Conservation (phyloP, 768 basidiomycete species). For the Tubosaeta brunneosetosa region DNA sequence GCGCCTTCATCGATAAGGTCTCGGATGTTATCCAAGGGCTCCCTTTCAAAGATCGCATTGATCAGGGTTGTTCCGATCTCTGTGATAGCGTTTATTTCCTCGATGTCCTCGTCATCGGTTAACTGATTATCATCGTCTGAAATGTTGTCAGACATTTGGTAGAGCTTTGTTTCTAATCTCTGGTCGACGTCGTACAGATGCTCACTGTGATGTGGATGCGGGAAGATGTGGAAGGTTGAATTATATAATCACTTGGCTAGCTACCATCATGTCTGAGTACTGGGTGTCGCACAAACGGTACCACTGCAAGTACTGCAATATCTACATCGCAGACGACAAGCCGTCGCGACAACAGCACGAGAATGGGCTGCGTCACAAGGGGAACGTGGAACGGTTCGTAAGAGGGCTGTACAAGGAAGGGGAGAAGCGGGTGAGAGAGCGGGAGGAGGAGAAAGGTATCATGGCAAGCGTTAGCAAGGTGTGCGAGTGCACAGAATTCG, state of each 20-base stretch:
- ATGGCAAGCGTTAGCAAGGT: conserved; percentile 85
- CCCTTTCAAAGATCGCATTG: conserved; percentile 47
- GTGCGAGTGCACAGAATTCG: background rate
- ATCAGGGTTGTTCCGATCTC: conserved; percentile 58
- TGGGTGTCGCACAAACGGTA: conserved; percentile 93
- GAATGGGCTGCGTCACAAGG: conserved; percentile 89
- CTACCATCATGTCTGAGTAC: conserved; percentile 70
- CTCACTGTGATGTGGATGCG: background rate
- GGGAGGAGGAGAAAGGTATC: conserved; percentile 81
- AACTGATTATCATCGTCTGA: conserved; percentile 13
- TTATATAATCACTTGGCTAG: conserved; percentile 19
- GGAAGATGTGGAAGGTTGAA: background rate
- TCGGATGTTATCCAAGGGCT: conserved; percentile 42
- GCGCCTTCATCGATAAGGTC: conserved; percentile 59
- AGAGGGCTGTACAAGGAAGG: conserved; percentile 90
- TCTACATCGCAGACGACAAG: conserved; percentile 93
- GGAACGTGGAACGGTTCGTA: conserved; percentile 89
- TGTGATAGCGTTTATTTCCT: conserved; percentile 43
- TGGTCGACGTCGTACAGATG: background rate
- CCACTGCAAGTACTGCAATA: conserved; percentile 96
- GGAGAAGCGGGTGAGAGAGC: conserved; percentile 80
- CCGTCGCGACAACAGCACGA: conserved; percentile 91
- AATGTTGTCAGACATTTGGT: conserved; percentile 12
- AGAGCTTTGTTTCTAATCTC: background rate
- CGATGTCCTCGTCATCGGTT: conserved; percentile 27